Base-by-base conservation (phyloP, 768 basidiomycete genomes). In the Rhizopogon vesiculosus region DNA sequence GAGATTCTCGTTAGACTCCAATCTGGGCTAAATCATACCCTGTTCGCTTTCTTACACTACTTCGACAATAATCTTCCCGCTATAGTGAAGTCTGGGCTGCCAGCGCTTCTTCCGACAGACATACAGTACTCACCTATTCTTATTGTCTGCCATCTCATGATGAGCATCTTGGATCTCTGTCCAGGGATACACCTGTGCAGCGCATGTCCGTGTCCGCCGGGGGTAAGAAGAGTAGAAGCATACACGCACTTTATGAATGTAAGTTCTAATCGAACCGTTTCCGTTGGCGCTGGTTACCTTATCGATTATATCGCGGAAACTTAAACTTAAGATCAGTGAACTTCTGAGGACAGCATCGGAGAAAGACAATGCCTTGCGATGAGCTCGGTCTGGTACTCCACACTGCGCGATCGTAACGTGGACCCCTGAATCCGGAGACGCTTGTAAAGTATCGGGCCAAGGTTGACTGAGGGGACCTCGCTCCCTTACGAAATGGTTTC, bases 351-450 rank as follows among this genome's bases (percentile, higher is more conserved):
- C 18, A 16, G 18, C 51, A 33, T 28, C 28, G 31, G 43, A 46
- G 18, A 19, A 44, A 35, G 5, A 25, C 63, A 75, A 48, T 58
- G 85, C 87, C 76, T 77, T 42, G 70, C 66, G 54, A 91, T 79
- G 49, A 96, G 76, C 19, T 87, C 79, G 3, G 80, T 77, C 69
- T 97, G 93, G 69, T 96, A 97, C 59, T 79, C 74, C n/a, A 76
- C 63, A 25, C 82, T 79, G 44, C 91, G 83, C 31, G 87, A 83
- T 22, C 93, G 84, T 31, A 97, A 74, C 2, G 93, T 96, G 19
- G 91, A 91, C 19, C 94, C 93, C 69, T 93, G 86, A 50, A 98
- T 86, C 25, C 86, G 84, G 50, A 97, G 81, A 16, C 93, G 85
- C 73, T 95, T 98, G 69, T 76, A 85, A 55, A 96, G 74, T 53